These are phyloP conservation scores for Dendrobium catenatum DNA, from an alignment of 106 monocot genomes.

Conservation along the genomic window DNA sequence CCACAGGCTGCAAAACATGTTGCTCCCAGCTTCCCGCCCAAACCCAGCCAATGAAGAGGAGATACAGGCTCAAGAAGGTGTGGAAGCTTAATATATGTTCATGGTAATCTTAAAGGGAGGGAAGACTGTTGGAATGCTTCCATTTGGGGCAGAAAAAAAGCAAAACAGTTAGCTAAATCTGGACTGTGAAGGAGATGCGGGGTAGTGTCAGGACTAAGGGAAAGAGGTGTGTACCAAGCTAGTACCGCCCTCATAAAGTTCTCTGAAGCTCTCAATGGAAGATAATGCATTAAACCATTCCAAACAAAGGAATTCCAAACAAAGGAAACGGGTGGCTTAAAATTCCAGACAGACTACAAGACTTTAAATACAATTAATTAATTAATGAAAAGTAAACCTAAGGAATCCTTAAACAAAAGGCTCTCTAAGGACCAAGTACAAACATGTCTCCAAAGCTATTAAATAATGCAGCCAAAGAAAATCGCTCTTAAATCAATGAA, in stretches of 20 bases:
- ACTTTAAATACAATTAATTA: not conserved
- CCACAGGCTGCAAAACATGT: not conserved
- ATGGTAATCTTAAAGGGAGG: not conserved
- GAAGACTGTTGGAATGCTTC: not conserved
- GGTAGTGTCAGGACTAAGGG: not conserved
- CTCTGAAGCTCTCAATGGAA: not conserved
- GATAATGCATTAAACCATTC: not conserved
- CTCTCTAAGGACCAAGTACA: not conserved
- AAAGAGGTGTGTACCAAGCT: not conserved
- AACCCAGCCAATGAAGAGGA: not conserved
- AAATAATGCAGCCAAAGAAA: not conserved
- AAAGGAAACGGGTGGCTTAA: not conserved
- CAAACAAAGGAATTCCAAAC: not conserved
- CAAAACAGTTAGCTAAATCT: not conserved
- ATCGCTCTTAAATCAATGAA: not conserved
- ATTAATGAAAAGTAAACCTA: not conserved
- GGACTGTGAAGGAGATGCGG: not conserved
- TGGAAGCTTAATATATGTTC: not conserved
- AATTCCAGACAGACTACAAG: not conserved
- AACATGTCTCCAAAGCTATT: not conserved
- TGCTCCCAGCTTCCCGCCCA: not conserved
- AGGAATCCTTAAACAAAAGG: not conserved
- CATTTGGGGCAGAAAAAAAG: not conserved
- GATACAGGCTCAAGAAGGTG: not conserved
- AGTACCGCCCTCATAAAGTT: not conserved